Conservation (phyloP, 1,284 basidiomycete genomes). For the Inonotus obliquus region DNA sequence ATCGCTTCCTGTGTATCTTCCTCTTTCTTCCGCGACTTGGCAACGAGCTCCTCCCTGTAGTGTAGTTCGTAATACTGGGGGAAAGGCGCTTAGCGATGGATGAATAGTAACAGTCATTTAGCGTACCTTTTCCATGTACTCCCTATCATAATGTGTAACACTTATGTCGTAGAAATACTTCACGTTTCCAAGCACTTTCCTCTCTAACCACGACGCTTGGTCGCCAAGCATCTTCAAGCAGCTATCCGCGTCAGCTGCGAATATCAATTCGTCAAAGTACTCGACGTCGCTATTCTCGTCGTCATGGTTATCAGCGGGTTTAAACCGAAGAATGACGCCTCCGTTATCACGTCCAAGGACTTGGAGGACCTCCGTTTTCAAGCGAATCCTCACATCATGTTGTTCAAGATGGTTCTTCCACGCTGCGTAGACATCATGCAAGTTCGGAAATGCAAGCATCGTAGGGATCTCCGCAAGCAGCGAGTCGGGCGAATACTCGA, state of each 20-base stretch:
- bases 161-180: conserved; percentile 53
- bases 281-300: conserved; percentile 34
- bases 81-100: neutral
- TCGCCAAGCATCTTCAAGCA: conserved; percentile 51
- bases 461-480: conserved; percentile 38
- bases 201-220: conserved; percentile 52
- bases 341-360: conserved; percentile 20
- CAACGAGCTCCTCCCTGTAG: conserved; percentile 36
- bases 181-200: conserved; percentile 54
- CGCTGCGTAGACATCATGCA: conserved; percentile 42
- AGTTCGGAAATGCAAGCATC: conserved; percentile 36
- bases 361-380: conserved; percentile 16
- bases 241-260: conserved; percentile 56
- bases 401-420: conserved; percentile 41
- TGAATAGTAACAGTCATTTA: conserved; percentile 38
- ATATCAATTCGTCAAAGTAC: conserved; percentile 58
- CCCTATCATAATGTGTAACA: conserved; percentile 51
- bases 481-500: conserved; percentile 32
- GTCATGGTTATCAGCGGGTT: conserved; percentile 23
- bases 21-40: conserved; percentile 32
- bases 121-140: conserved; percentile 56
- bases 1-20: conserved; percentile 38
- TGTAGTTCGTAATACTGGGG: conserved; percentile 42
- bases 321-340: conserved; percentile 17
- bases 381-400: conserved; percentile 29